These are phyloP conservation scores for Mikania micrantha DNA, from an alignment of 129 eudicot species.

Conservation along the genomic window DNA sequence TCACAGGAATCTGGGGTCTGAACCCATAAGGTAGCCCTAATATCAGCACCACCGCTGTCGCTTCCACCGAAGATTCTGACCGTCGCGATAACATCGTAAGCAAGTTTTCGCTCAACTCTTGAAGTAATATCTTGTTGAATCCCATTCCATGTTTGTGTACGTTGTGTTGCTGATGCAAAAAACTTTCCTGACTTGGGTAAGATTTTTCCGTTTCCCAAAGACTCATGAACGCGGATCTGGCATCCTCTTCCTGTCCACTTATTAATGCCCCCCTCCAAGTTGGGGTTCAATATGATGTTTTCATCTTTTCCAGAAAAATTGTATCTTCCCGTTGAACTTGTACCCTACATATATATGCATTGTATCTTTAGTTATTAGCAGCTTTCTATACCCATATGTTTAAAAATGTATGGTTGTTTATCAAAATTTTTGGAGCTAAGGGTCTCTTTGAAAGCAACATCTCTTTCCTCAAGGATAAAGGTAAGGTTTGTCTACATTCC, in stretches of 20 bases:
- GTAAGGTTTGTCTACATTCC: too few species aligned
- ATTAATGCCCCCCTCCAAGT: constrained; percentile 51
- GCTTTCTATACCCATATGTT: too few species aligned
- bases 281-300: constrained; percentile 62
- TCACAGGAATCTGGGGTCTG: constrained; percentile 62
- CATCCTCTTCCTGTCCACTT: constrained; percentile 97
- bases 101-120: constrained; percentile 62
- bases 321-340: neutral
- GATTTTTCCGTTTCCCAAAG: constrained; percentile 58
- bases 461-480: too few species aligned
- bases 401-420: too few species aligned
- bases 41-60: constrained; percentile 36
- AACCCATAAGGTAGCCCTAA: constrained; percentile 74
- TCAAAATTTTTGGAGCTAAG: too few species aligned
- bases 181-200: constrained; percentile 58
- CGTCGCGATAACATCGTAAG: constrained; percentile 49
- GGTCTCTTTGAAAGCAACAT: too few species aligned
- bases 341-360: constrained; percentile 25
- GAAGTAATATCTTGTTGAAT: constrained; percentile 88
- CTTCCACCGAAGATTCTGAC: constrained; percentile 59
- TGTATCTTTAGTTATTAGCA: too few species aligned
- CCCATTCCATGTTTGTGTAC: constrained; percentile 84
- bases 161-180: constrained; percentile 68
- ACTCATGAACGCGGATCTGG: constrained; percentile 44
- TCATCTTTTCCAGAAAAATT: constrained; percentile 23